Evolutionary conservation across 192 early-diverging fungal species (phyloP).

Genomic region (Rhizophagus sp.): DNA sequence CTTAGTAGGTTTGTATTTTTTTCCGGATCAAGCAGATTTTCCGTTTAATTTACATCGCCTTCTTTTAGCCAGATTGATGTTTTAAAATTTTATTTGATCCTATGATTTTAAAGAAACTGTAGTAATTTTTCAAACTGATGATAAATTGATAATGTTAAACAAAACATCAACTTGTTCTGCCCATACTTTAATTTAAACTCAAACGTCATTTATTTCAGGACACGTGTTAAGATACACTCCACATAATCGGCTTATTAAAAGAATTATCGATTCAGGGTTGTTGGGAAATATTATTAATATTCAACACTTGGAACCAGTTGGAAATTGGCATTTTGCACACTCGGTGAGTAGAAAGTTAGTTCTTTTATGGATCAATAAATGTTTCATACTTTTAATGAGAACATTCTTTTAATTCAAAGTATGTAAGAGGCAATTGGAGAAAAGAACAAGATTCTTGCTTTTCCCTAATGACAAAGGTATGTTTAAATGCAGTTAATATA

Average conservation of each 20-base stretch:
- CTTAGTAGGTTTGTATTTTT: conserved; percentile 4
- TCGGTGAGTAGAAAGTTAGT: conserved; percentile 37
- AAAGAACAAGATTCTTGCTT: conserved; percentile 55
- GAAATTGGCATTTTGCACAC: conserved; percentile 69
- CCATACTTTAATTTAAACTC: background rate
- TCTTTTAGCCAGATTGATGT: no score
- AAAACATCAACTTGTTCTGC: no score
- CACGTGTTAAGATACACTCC: conserved; percentile 64
- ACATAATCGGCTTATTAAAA: conserved; percentile 57
- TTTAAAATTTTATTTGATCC: no score
- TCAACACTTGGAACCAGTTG: conserved; percentile 66
- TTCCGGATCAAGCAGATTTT: no score
- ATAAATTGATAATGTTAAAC: no score
- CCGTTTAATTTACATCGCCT: no score
- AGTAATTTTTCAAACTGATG: background rate
- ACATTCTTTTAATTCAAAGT: conserved; percentile 26
- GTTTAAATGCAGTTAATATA: background rate
- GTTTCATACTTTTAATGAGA: background rate
- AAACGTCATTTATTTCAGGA: conserved; percentile 27
- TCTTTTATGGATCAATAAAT: background rate
- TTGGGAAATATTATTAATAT: conserved; percentile 65
- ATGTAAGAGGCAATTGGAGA: conserved; percentile 67
- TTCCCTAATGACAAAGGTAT: conserved; percentile 64
- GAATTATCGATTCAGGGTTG: conserved; percentile 49
- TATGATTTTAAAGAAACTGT: no score